Evolutionary conservation across 2,329 filamentous ascomycete species (phyloP).

Genomic region (Phialocephala sp.): DNA sequence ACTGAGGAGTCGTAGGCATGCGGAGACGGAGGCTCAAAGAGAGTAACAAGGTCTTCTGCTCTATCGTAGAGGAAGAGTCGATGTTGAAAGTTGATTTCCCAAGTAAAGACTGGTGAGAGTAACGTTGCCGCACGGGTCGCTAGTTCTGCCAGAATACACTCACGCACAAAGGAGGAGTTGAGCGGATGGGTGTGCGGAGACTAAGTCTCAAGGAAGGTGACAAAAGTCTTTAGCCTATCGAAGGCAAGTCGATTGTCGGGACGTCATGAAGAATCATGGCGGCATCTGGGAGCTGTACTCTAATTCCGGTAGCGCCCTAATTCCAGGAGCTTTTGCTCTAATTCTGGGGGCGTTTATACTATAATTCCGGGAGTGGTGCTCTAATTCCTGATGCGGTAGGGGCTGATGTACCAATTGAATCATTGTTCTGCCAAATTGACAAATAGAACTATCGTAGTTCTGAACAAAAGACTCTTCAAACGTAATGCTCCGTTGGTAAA

Average conservation of each 20-base stretch:
- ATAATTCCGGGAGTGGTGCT: conserved; percentile 3
- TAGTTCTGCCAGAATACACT: not conserved
- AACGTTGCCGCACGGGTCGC: not conserved
- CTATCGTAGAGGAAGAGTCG: not conserved
- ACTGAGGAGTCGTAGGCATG: not conserved
- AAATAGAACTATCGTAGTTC: not conserved
- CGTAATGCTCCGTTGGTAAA: not conserved
- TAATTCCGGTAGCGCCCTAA: not conserved
- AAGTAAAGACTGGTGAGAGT: not conserved
- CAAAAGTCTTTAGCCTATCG: not conserved
- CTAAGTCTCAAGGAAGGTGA: not conserved
- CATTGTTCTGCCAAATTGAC: not conserved
- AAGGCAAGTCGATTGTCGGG: not conserved
- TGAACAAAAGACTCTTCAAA: not conserved
- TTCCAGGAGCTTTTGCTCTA: not conserved
- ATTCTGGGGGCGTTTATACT: not conserved
- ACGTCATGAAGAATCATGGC: not conserved
- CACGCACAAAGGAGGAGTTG: not conserved
- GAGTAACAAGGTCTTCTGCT: not conserved
- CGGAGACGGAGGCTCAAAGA: not conserved
- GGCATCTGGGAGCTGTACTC: conserved; percentile 4
- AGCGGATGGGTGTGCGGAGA: not conserved
- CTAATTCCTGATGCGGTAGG: conserved; percentile 8
- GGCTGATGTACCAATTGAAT: not conserved
- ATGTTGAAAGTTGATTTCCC: not conserved